Conservation (phyloP, 2,329 filamentous ascomycete species). For the Verruconis gallopava region DNA sequence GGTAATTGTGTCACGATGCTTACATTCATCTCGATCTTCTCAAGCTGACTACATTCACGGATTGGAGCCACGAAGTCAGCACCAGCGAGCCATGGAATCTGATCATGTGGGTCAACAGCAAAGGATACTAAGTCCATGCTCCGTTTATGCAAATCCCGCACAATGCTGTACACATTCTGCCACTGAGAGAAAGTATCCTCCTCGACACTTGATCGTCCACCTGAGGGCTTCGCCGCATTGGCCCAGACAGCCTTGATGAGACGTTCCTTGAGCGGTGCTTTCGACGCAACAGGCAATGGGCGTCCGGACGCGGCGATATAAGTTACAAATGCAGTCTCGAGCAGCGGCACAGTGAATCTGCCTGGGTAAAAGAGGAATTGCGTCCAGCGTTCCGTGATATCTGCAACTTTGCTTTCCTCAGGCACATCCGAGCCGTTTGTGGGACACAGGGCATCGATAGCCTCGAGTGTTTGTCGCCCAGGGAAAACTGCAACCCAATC, state of each 20-base stretch:
- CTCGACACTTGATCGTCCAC: conserved; percentile 50
- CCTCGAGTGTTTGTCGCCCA: conserved; percentile 28
- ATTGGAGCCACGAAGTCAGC: conserved; percentile 71
- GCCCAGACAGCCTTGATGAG: conserved; percentile 52
- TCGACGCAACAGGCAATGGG: conserved; percentile 18
- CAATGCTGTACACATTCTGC: conserved; percentile 76
- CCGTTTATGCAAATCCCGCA: conserved; percentile 75
- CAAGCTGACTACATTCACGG: conserved; percentile 64
- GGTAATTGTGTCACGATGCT: neutral
- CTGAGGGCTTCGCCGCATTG: neutral
- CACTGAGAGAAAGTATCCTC: conserved; percentile 70
- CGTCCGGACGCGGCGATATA: conserved; percentile 56
- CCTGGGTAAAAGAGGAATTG: conserved; percentile 72
- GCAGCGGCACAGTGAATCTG: conserved; percentile 62
- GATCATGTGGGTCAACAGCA: conserved; percentile 55
- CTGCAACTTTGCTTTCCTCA: neutral
- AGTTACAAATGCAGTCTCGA: conserved; percentile 66
- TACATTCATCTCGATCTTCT: conserved; percentile 31
- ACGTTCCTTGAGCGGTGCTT: conserved; percentile 55
- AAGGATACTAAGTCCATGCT: conserved; percentile 71
- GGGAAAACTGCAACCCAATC: conserved; percentile 34
- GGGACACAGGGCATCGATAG: conserved; percentile 15
- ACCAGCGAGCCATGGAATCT: conserved; percentile 72
- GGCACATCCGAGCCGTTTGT: neutral
- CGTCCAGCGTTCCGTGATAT: conserved; percentile 62